These are phyloP conservation scores for Monosporascus sp. DNA, from an alignment of 2,329 filamentous ascomycete species.

Conservation along the genomic window DNA sequence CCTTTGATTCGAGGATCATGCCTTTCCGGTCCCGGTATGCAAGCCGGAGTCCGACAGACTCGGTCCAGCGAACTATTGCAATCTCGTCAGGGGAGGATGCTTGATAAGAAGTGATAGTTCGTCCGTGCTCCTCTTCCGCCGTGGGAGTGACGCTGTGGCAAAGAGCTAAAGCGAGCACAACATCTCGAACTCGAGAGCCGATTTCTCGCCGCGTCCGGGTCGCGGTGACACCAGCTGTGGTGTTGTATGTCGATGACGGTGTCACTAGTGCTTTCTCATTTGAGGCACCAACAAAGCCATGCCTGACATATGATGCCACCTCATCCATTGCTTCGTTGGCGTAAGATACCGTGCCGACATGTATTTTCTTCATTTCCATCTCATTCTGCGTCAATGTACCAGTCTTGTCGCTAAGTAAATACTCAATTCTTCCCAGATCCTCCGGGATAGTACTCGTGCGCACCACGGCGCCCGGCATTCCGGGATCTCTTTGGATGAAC, in stretches of 20 bases:
- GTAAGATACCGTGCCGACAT: conserved; percentile 96
- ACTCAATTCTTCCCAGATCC: conserved; percentile 91
- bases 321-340: conserved; percentile 99
- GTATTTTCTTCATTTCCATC: conserved; percentile 98
- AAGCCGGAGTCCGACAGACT: conserved; percentile 81
- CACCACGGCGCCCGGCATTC: conserved; percentile 87
- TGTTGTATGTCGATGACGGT: conserved; percentile 64
- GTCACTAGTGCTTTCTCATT: conserved; percentile 58
- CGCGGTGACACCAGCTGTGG: conserved; percentile 54
- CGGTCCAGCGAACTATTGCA: conserved; percentile 93
- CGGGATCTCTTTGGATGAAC: conserved; percentile 88
- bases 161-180: conserved; percentile 84
- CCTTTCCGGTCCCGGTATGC: conserved; percentile 79
- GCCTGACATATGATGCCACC: conserved; percentile 77
- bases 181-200: conserved; percentile 83
- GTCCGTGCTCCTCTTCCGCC: conserved; percentile 73
- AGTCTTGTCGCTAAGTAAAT: conserved; percentile 93
- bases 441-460: conserved; percentile 97
- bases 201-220: conserved; percentile 91
- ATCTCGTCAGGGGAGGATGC: conserved; percentile 97
- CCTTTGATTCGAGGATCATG: conserved; percentile 75
- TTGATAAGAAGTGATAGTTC: conserved; percentile 79
- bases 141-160: conserved; percentile 98
- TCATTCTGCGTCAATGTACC: conserved; percentile 97
- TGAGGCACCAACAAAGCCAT: conserved; percentile 60